Evolutionary conservation across 495 filamentous ascomycete species (phyloP).

Genomic region (Durotheca rogersii): DNA sequence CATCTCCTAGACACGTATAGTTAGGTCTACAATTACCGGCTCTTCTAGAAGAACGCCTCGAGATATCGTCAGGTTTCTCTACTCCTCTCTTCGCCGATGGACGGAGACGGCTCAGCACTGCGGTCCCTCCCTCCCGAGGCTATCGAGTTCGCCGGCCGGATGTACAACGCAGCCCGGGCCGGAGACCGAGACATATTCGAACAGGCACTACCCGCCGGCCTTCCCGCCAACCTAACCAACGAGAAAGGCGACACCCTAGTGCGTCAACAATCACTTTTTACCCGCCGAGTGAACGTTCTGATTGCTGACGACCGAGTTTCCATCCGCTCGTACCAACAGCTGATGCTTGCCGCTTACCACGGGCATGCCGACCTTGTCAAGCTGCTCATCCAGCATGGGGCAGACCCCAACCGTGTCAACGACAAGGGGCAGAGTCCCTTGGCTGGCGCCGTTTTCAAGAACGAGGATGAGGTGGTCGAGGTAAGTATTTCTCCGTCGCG

Average conservation of each 20-base stretch:
- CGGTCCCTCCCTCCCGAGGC: slow-evolving; percentile 47
- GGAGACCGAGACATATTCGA: slow-evolving; percentile 50
- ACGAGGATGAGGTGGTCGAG: slow-evolving; percentile 50
- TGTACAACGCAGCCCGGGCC: slow-evolving; percentile 54
- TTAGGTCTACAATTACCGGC: neutral
- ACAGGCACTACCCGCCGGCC: slow-evolving; percentile 52
- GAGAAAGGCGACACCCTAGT: slow-evolving; percentile 58
- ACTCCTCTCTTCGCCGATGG: no score
- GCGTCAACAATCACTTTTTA: slow-evolving; percentile 16
- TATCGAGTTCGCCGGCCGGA: slow-evolving; percentile 50
- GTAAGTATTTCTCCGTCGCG: slow-evolving; percentile 22
- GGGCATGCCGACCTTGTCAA: slow-evolving; percentile 53
- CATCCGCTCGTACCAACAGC: slow-evolving; percentile 34
- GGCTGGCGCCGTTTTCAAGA: slow-evolving; percentile 59
- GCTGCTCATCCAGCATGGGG: slow-evolving; percentile 51
- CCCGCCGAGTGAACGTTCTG: neutral
- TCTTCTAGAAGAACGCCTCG: no score
- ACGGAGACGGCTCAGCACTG: neutral
- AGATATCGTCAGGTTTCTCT: no score
- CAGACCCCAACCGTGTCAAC: slow-evolving; percentile 55
- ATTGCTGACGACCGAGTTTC: neutral
- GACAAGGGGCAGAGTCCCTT: slow-evolving; percentile 56
- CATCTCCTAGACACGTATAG: no score
- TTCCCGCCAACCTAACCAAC: slow-evolving; percentile 56
- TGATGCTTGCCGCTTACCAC: slow-evolving; percentile 60